Evolutionary conservation across 768 basidiomycete species (phyloP).

Genomic region (Bullera alba): DNA sequence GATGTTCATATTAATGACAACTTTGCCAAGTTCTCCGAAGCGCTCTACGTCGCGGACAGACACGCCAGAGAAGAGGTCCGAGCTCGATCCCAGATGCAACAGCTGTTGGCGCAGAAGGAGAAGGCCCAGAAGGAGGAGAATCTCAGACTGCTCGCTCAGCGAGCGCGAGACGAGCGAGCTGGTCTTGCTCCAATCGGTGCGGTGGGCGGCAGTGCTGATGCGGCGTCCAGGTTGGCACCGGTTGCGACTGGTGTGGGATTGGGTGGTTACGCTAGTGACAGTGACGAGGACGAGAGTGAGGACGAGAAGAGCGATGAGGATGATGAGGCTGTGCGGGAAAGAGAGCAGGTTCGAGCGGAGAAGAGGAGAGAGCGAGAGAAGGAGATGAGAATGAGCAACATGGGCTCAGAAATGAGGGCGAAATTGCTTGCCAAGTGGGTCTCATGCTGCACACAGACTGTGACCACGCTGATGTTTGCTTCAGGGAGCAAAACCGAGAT

Average conservation of each 20-base stretch:
- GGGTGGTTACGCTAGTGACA: conserved; percentile 80
- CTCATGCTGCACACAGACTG: background rate
- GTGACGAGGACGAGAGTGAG: conserved; percentile 56
- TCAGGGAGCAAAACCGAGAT: conserved; percentile 85
- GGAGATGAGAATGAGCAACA: conserved; percentile 97
- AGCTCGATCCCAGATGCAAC: conserved; percentile 94
- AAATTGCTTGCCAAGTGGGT: conserved; percentile 77
- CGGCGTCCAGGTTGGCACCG: conserved; percentile 47
- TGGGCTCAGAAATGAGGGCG: conserved; percentile 93
- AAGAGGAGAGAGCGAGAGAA: conserved; percentile 90
- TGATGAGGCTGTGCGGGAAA: conserved; percentile 73
- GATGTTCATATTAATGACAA: conserved; percentile 99
- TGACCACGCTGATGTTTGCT: background rate
- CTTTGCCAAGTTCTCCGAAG: conserved; percentile 97
- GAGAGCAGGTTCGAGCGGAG: conserved; percentile 85
- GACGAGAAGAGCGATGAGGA: conserved; percentile 55
- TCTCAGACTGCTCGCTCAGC: conserved; percentile 84
- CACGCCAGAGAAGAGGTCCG: conserved; percentile 97
- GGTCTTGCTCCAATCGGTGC: conserved; percentile 55
- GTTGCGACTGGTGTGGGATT: conserved; percentile 64
- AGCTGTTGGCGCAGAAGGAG: conserved; percentile 97
- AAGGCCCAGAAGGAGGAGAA: conserved; percentile 96
- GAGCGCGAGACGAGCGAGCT: conserved; percentile 86
- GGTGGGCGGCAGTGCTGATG: conserved; percentile 45
- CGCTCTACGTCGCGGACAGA: conserved; percentile 87